Evolutionary conservation across 768 basidiomycete species (phyloP).

Genomic region (Podaxis sp.): DNA sequence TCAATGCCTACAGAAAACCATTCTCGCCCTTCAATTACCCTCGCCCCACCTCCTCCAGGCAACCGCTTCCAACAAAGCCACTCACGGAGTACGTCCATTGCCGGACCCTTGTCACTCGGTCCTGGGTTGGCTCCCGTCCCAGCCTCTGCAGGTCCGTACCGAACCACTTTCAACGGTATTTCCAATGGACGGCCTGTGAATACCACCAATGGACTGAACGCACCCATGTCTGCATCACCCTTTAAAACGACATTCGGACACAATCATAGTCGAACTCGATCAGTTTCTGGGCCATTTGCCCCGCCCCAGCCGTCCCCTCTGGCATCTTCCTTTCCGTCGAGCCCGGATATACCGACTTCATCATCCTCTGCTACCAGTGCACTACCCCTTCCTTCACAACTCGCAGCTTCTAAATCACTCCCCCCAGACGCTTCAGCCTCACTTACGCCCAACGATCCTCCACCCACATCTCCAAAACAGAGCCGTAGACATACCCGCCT

Average conservation of each 20-base stretch:
- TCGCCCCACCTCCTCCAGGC: conserved; percentile 14
- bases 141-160: conserved; percentile 30
- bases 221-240: conserved; percentile 27
- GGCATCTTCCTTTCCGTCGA: conserved; percentile 29
- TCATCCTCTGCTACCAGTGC: conserved; percentile 20
- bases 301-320: conserved; percentile 54
- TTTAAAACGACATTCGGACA: conserved; percentile 33
- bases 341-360: conserved; percentile 20
- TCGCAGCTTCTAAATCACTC: conserved; percentile 26
- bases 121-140: conserved; percentile 12
- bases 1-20: neutral
- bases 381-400: conserved; percentile 16
- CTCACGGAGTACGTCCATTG: conserved; percentile 28
- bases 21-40: neutral
- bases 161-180: conserved; percentile 25
- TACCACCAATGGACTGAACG: conserved; percentile 15
- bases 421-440: conserved; percentile 15
- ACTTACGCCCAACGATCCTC: conserved; percentile 16
- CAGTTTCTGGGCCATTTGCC: conserved; percentile 51
- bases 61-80: conserved; percentile 17
- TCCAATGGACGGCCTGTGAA: conserved; percentile 22
- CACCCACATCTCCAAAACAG: conserved; percentile 26
- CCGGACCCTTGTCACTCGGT: conserved; percentile 14
- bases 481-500: conserved; percentile 63
- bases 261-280: conserved; percentile 44